Evolutionary conservation across 2,329 filamentous ascomycete species (phyloP).

Genomic region (Epichloe hybrida): DNA sequence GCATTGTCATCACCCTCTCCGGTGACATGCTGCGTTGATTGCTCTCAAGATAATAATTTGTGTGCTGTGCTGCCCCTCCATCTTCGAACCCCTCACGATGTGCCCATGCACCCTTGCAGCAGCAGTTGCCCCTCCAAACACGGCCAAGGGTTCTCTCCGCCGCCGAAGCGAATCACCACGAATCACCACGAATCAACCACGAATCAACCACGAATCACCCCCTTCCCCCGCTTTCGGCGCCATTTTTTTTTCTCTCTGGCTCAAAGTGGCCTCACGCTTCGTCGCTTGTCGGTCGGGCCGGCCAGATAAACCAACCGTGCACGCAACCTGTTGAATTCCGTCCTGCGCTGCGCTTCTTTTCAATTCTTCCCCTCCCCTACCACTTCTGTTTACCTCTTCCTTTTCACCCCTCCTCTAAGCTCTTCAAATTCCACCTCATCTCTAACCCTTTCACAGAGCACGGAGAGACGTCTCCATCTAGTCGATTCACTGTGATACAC

Average conservation of each 20-base stretch:
- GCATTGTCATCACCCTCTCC: too few species aligned
- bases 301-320: neutral
- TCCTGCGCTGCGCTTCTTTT: constrained; percentile 7
- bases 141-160: neutral
- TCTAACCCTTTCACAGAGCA: neutral
- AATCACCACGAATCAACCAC: neutral
- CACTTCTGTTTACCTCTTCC: constrained; percentile 9
- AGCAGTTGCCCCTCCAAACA: neutral
- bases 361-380: constrained; percentile 10
- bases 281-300: neutral
- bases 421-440: neutral
- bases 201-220: neutral
- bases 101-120: too few species aligned
- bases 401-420: constrained; percentile 3
- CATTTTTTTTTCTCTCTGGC: constrained; percentile 12
- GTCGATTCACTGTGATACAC: constrained; percentile 7
- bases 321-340: neutral
- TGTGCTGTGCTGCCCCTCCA: neutral
- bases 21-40: too few species aligned
- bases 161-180: neutral
- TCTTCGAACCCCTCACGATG: too few species aligned
- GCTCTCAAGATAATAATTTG: neutral
- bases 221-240: constrained; percentile 22
- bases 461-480: constrained; percentile 2
- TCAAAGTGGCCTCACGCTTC: constrained; percentile 11